Conservation (phyloP, 129 eudicot genomes). For the Ambrosia artemisiifolia region DNA sequence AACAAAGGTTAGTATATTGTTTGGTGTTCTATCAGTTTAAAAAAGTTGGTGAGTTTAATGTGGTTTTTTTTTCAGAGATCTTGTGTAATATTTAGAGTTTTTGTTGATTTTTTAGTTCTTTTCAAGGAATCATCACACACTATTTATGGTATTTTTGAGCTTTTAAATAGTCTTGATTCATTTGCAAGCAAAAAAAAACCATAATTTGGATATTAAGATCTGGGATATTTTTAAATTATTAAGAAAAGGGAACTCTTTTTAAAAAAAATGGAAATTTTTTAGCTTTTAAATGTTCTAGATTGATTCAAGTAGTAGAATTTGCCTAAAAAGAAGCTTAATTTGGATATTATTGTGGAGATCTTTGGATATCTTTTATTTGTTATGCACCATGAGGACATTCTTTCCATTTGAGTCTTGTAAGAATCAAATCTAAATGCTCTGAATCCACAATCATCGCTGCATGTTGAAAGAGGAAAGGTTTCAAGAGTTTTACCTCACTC, state of each 20-base stretch:
- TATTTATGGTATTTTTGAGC: constrained; percentile 5
- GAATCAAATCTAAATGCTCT: constrained; percentile 60
- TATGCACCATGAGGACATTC: constrained; percentile 82
- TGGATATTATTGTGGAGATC: constrained; percentile 73
- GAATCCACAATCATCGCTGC: constrained; percentile 94
- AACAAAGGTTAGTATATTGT: constrained; percentile 38
- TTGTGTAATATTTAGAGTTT: constrained; percentile 15
- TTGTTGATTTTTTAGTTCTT: constrained; percentile 25
- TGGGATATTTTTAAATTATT: too few relatives aligned
- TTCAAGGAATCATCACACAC: background rate
- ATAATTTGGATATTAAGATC: too few relatives aligned
- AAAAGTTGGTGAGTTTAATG: constrained; percentile 39
- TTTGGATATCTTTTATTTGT: constrained; percentile 61
- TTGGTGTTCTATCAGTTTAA: constrained; percentile 5
- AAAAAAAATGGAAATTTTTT: background rate
- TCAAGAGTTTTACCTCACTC: constrained; percentile 61
- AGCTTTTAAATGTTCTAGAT: constrained; percentile 21
- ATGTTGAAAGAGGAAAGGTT: constrained; percentile 94
- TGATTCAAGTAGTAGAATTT: background rate
- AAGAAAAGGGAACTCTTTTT: too few relatives aligned
- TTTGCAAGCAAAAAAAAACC: too few relatives aligned
- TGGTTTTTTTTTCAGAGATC: constrained; percentile 46
- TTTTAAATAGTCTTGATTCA: too few relatives aligned
- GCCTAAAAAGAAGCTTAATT: constrained; percentile 22
- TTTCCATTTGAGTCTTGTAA: constrained; percentile 84